phyloP scores from a whole-genome alignment of 129 eudicot genomes.

The Centaurea solstitialis region DNA sequence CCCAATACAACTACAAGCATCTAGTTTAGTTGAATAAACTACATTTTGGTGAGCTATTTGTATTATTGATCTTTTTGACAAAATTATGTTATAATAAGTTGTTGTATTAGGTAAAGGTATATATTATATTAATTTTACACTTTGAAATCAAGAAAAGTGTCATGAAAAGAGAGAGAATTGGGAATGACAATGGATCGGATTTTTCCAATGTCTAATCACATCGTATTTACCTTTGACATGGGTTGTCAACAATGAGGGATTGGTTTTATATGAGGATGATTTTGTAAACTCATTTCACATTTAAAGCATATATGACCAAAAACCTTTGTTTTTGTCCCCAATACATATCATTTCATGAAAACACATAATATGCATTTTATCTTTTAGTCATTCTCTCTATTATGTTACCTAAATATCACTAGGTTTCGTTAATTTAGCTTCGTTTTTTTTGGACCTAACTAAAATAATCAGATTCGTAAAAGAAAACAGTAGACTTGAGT shows the following conservation, averaged over 20 bases:
- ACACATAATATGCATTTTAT: background rate
- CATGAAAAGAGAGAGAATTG: background rate
- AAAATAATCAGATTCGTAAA: too few species aligned
- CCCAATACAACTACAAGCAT: slow-evolving; percentile 1
- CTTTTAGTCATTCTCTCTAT: too few species aligned
- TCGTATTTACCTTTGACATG: background rate
- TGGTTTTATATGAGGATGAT: background rate
- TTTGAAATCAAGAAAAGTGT: background rate
- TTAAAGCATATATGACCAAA: background rate
- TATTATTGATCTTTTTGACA: slow-evolving; percentile 12
- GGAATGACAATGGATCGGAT: background rate
- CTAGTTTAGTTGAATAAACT: slow-evolving; percentile 17
- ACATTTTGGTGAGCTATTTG: slow-evolving; percentile 22
- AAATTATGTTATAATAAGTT: slow-evolving; percentile 1
- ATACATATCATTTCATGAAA: background rate
- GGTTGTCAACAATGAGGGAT: background rate
- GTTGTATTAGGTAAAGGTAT: slow-evolving; percentile 12
- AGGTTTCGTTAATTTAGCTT: too few species aligned
- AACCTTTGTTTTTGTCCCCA: background rate
- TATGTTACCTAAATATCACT: too few species aligned
- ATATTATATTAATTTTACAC: background rate
- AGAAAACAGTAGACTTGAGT: too few species aligned
- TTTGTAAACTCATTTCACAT: background rate
- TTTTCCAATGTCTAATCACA: background rate
- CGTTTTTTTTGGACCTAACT: too few species aligned